Conservation (phyloP, 2,329 filamentous ascomycete species). For the Talaromyces sp. region DNA sequence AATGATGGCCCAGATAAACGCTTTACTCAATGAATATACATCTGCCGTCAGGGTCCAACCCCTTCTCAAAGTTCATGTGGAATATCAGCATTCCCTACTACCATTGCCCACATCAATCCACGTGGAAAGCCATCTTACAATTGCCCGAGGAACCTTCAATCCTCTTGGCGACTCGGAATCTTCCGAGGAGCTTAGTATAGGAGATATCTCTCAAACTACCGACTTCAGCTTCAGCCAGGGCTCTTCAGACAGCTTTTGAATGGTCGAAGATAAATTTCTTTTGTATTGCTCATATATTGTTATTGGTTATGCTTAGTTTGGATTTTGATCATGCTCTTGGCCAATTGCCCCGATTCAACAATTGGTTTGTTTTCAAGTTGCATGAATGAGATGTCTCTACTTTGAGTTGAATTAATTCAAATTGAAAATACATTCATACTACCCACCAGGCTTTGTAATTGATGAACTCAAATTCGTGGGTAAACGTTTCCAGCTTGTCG, state of each 20-base stretch:
- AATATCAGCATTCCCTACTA: constrained; percentile 37
- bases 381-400: too few relatives aligned
- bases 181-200: background rate
- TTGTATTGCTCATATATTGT: background rate
- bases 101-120: constrained; percentile 25
- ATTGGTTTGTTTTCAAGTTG: too few relatives aligned
- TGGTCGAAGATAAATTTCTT: background rate
- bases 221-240: background rate
- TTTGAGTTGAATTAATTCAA: too few relatives aligned
- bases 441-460: too few relatives aligned
- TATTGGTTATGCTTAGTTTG: background rate
- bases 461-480: constrained; percentile 16
- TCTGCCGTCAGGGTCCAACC: constrained; percentile 18
- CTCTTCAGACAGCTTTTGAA: background rate
- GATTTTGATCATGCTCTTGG: background rate
- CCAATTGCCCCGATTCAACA: too few relatives aligned
- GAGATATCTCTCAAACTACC: background rate
- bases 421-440: background rate
- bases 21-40: constrained; percentile 27
- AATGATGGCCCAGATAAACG: constrained; percentile 33
- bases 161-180: background rate
- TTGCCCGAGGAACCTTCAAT: constrained; percentile 11
- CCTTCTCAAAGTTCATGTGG: constrained; percentile 30
- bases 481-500: constrained; percentile 19
- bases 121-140: constrained; percentile 26